Evolutionary conservation across 1,284 basidiomycete genomes (phyloP).

Genomic region (Sanguinoderma infundibulare): DNA sequence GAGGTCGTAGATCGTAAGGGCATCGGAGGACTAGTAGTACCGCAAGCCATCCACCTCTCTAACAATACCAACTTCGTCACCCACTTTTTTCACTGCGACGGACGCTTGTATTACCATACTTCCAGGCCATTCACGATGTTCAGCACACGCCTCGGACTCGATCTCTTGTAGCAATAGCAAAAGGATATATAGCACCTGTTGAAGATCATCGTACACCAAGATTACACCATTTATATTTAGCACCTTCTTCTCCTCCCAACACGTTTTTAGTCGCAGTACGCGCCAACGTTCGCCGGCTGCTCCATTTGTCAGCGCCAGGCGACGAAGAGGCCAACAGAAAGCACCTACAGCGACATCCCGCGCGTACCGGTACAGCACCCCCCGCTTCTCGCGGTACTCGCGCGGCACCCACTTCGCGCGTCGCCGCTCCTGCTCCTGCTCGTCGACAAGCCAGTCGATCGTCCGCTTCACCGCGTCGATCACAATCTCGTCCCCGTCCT

Average conservation of each 20-base stretch:
- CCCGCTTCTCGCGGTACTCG: slow-evolving; percentile 72
- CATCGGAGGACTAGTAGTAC: not conserved
- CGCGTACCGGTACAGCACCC: slow-evolving; percentile 76
- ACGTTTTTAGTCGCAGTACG: slow-evolving; percentile 69
- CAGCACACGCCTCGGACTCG: not conserved
- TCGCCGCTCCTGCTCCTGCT: slow-evolving; percentile 78
- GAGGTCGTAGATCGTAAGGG: not conserved
- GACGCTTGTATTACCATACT: not conserved
- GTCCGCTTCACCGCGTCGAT: slow-evolving; percentile 83
- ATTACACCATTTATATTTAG: slow-evolving; percentile 16
- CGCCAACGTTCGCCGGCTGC: slow-evolving; percentile 75
- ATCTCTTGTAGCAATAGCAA: not conserved
- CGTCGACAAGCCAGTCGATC: slow-evolving; percentile 83
- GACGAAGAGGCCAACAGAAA: not conserved
- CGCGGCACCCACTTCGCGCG: slow-evolving; percentile 72
- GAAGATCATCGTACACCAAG: slow-evolving; percentile 9
- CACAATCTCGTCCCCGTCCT: slow-evolving; percentile 88
- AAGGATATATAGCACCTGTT: not conserved
- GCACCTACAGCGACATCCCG: slow-evolving; percentile 79
- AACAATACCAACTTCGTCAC: not conserved
- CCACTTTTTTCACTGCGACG: not conserved
- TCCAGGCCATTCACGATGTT: not conserved
- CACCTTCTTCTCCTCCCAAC: not conserved
- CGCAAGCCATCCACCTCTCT: not conserved
- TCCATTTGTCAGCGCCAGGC: slow-evolving; percentile 18